These are phyloP conservation scores for Trichoderma simmonsii DNA, from an alignment of 2,329 filamentous ascomycete species.

Conservation along the genomic window DNA sequence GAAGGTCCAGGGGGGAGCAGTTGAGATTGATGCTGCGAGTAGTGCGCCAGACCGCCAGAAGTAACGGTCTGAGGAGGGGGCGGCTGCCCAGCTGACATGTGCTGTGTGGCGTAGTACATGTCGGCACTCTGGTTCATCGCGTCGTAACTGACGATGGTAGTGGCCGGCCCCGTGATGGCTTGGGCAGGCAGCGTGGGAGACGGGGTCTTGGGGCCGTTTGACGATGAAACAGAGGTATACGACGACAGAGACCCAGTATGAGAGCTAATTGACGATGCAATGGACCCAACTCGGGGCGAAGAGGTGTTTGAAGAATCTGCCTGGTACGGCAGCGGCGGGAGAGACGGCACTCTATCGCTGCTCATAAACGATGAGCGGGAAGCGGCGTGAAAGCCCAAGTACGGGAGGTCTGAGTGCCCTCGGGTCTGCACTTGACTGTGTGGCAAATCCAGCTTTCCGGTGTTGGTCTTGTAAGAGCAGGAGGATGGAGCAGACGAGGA, in stretches of 20 bases:
- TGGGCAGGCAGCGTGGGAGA: conserved; percentile 63
- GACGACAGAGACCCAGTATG: conserved; percentile 53
- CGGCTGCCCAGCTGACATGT: conserved; percentile 74
- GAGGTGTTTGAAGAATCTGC: conserved; percentile 69
- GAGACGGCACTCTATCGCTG: conserved; percentile 66
- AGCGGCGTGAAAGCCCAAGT: conserved; percentile 59
- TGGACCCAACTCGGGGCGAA: conserved; percentile 73
- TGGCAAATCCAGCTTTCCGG: conserved; percentile 93
- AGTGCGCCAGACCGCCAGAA: conserved; percentile 69
- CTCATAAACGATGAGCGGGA: conserved; percentile 64
- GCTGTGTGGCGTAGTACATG: conserved; percentile 73
- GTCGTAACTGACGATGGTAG: conserved; percentile 34
- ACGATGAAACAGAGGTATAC: conserved; percentile 53
- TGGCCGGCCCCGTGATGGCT: conserved; percentile 32
- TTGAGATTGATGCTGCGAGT: conserved; percentile 74
- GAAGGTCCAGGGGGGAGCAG: conserved; percentile 69
- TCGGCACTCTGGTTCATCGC: conserved; percentile 84
- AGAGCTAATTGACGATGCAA: conserved; percentile 57
- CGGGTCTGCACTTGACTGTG: conserved; percentile 41
- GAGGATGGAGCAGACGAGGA: conserved; percentile 1
- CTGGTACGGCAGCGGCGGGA: conserved; percentile 67
- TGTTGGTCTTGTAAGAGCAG: conserved; percentile 40
- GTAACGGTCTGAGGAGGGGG: conserved; percentile 75
- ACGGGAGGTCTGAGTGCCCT: conserved; percentile 39
- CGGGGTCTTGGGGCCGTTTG: conserved; percentile 71